Evolutionary conservation across 768 basidiomycete species (phyloP).

Genomic region (Russula emetica): DNA sequence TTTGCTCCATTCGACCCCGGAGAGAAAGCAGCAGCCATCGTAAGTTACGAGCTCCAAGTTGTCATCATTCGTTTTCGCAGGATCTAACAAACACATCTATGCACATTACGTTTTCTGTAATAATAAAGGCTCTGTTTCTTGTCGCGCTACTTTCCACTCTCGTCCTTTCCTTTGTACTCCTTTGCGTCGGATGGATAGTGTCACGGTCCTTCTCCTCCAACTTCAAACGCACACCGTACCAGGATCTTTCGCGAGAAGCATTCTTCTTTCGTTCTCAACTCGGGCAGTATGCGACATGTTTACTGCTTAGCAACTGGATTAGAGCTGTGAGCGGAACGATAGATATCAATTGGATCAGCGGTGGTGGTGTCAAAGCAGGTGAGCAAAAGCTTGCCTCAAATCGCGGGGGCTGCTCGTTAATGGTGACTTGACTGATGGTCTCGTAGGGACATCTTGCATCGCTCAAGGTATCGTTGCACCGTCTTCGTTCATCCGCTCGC

Average conservation of each 20-base stretch:
- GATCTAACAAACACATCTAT: not conserved
- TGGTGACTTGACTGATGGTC: not conserved
- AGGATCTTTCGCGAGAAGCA: slow-evolving; percentile 38
- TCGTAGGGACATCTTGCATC: slow-evolving; percentile 39
- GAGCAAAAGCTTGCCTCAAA: slow-evolving; percentile 24
- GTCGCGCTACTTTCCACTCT: slow-evolving; percentile 22
- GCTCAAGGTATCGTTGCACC: slow-evolving; percentile 49
- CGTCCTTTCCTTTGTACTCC: slow-evolving; percentile 23
- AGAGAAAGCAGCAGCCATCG: slow-evolving; percentile 12
- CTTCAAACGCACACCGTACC: slow-evolving; percentile 31
- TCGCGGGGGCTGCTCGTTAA: not conserved
- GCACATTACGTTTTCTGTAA: not conserved
- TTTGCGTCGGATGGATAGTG: slow-evolving; percentile 5
- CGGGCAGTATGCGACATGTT: slow-evolving; percentile 61
- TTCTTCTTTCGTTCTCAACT: slow-evolving; percentile 70
- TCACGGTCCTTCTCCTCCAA: slow-evolving; percentile 38
- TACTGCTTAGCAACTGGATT: slow-evolving; percentile 56
- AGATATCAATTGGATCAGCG: slow-evolving; percentile 46
- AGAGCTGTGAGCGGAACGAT: slow-evolving; percentile 52
- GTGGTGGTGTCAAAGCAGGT: slow-evolving; percentile 49
- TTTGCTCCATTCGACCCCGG: slow-evolving; percentile 6
- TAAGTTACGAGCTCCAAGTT: not conserved
- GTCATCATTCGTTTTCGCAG: not conserved
- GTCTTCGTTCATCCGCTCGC: slow-evolving; percentile 1
- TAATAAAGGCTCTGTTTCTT: slow-evolving; percentile 9